Percentiles rank a stretch among this genome's conserved stretches.
These are phyloP conservation scores for Candida tetrigidarum DNA, from an alignment of 1,139 yeast genomes.

Conservation along the genomic window DNA sequence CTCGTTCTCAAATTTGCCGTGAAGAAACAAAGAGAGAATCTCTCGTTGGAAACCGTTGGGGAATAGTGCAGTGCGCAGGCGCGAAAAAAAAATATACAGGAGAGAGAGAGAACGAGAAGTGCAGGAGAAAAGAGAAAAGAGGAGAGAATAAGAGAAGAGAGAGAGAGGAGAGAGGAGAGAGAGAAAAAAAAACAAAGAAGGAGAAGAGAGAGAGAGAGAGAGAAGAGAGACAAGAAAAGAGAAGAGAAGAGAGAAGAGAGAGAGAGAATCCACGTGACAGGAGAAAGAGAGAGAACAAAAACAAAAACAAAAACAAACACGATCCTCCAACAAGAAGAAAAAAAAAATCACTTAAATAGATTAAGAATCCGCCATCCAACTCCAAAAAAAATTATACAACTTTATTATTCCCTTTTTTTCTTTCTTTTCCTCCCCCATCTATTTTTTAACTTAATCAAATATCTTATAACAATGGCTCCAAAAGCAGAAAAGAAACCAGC, in stretches of 20 bases:
- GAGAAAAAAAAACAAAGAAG: neutral
- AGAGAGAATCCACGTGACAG: constrained; percentile 8
- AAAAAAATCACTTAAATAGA: constrained; percentile 12
- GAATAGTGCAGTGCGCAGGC: too few relatives aligned
- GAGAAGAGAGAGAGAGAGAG: neutral
- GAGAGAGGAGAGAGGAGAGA: constrained; percentile 2
- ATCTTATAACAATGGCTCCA: constrained; percentile 80
- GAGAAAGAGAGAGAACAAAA: constrained; percentile 1
- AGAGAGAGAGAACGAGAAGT: neutral
- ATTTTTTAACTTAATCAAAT: neutral
- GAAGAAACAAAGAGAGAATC: neutral
- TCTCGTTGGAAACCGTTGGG: too few relatives aligned
- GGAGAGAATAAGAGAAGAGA: constrained; percentile 5
- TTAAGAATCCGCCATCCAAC: constrained; percentile 5
- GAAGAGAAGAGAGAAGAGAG: constrained; percentile 6
- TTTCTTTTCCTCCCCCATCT: too few relatives aligned
- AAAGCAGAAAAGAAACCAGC: constrained; percentile 99
- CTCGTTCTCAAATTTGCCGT: constrained; percentile 6
- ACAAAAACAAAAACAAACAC: neutral
- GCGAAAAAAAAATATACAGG: neutral
- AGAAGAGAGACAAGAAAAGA: constrained; percentile 3
- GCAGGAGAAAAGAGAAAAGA: neutral
- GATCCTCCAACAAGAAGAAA: neutral
- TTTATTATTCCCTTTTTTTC: constrained; percentile 9
- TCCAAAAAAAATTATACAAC: neutral